These are phyloP conservation scores for Entomortierella chlamydospora DNA, from an alignment of 192 early-diverging fungal genomes.

Conservation along the genomic window DNA sequence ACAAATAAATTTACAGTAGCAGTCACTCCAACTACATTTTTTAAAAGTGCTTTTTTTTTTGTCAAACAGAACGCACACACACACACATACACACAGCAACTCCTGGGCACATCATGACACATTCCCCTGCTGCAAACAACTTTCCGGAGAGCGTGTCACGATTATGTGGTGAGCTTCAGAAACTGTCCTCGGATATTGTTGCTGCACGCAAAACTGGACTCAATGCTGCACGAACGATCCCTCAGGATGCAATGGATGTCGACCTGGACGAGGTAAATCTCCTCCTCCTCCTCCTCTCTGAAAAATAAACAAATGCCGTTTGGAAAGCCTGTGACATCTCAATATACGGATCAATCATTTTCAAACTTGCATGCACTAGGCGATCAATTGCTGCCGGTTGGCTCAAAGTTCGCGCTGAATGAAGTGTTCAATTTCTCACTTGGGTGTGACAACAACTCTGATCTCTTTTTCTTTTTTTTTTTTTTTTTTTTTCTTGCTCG, in stretches of 20 bases:
- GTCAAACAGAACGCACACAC: background rate
- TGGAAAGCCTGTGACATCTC: background rate
- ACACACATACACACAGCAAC: no score
- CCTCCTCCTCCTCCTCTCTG: no score
- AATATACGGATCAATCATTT: no score
- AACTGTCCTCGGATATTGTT: constrained; percentile 25
- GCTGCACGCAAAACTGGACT: background rate
- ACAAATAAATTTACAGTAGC: background rate
- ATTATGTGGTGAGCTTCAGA: constrained; percentile 21
- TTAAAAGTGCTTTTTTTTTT: no score
- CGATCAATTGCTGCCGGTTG: no score
- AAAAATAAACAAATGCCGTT: no score
- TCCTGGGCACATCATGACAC: constrained; percentile 17
- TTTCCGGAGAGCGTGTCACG: constrained; percentile 23
- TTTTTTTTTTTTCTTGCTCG: constrained; percentile 2
- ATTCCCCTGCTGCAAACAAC: constrained; percentile 1
- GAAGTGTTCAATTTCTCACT: no score
- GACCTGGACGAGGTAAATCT: constrained; percentile 17
- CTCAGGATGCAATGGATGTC: constrained; percentile 33
- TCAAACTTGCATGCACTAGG: no score
- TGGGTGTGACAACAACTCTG: no score
- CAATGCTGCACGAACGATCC: background rate
- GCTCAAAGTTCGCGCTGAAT: no score
- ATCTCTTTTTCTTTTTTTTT: constrained; percentile 1
- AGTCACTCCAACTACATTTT: background rate